A percentile compares a stretch with the other conserved stretches of the same genome.
phyloP scores from a whole-genome alignment of 176 grass and related monocot genomes.

The Poa annua region DNA sequence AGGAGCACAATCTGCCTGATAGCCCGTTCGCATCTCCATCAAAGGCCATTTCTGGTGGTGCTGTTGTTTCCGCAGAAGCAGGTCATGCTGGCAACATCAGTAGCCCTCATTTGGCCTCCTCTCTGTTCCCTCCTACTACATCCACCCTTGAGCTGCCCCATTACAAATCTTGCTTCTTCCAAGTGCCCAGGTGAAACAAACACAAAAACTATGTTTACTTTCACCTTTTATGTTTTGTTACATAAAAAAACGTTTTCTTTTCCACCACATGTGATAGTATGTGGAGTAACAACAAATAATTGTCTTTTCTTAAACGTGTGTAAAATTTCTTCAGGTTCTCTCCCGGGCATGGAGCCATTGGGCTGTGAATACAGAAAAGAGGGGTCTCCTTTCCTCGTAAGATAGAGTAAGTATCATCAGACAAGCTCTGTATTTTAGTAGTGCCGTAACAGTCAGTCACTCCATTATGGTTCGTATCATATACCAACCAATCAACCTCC shows the following conservation, averaged over 20 bases:
- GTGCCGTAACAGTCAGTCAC: slow-evolving; percentile 1
- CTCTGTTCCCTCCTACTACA: slow-evolving; percentile 54
- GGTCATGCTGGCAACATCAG: slow-evolving; percentile 24
- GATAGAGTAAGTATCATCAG: slow-evolving; percentile 51
- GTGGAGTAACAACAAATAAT: not conserved
- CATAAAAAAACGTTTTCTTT: not conserved
- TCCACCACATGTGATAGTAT: not conserved
- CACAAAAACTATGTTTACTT: not conserved
- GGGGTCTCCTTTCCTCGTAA: slow-evolving; percentile 43
- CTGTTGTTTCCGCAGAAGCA: slow-evolving; percentile 14
- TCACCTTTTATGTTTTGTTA: not conserved
- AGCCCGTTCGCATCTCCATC: slow-evolving; percentile 76
- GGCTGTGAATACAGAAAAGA: slow-evolving; percentile 68
- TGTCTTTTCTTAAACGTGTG: not conserved
- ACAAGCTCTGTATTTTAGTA: not conserved
- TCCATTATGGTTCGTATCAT: slow-evolving; percentile 29
- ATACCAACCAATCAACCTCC: slow-evolving; percentile 11
- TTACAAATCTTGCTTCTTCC: slow-evolving; percentile 80
- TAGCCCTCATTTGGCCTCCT: slow-evolving; percentile 47
- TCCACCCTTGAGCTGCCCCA: slow-evolving; percentile 63
- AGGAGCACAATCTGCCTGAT: slow-evolving; percentile 86
- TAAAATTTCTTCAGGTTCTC: slow-evolving; percentile 55
- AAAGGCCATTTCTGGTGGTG: slow-evolving; percentile 48
- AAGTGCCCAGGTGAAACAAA: slow-evolving; percentile 77
- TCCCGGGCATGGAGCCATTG: slow-evolving; percentile 74